Conservation (phyloP, 306 rosid species). For the Delonix regia region DNA sequence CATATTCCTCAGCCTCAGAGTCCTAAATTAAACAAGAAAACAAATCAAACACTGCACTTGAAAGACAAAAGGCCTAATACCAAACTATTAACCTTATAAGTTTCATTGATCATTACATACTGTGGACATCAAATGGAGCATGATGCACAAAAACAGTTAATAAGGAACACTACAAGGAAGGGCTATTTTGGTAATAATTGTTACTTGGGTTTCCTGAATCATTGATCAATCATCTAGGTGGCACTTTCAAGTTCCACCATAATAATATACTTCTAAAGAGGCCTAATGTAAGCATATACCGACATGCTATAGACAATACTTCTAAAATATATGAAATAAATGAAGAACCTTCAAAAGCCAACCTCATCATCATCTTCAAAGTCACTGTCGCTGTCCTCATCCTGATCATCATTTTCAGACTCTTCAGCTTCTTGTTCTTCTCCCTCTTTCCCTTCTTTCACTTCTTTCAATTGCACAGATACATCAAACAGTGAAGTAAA, state of each 20-base stretch:
- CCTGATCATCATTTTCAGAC: constrained; percentile 49
- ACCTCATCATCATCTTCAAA: constrained; percentile 76
- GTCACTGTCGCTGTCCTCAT: constrained; percentile 50
- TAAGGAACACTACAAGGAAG: not conserved
- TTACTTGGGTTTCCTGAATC: not conserved
- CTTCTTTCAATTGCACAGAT: constrained; percentile 57
- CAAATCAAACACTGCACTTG: not conserved
- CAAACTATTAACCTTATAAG: not conserved
- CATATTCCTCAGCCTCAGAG: constrained; percentile 75
- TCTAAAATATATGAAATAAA: constrained; percentile 17
- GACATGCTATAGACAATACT: constrained; percentile 11
- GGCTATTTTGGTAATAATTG: not conserved
- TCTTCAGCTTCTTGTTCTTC: constrained; percentile 55
- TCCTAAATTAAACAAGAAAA: constrained; percentile 53
- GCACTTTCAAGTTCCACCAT: not conserved
- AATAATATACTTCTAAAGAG: not conserved
- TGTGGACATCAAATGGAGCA: not conserved
- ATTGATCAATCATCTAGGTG: not conserved
- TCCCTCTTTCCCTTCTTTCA: constrained; percentile 53
- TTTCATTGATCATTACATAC: not conserved
- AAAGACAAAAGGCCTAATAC: constrained; percentile 16
- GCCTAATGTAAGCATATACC: not conserved
- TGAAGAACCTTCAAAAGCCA: constrained; percentile 33
- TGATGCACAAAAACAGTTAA: not conserved
- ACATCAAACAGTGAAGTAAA: constrained; percentile 73